Conservation (phyloP, 306 rosid species). For the Geum urbanum region DNA sequence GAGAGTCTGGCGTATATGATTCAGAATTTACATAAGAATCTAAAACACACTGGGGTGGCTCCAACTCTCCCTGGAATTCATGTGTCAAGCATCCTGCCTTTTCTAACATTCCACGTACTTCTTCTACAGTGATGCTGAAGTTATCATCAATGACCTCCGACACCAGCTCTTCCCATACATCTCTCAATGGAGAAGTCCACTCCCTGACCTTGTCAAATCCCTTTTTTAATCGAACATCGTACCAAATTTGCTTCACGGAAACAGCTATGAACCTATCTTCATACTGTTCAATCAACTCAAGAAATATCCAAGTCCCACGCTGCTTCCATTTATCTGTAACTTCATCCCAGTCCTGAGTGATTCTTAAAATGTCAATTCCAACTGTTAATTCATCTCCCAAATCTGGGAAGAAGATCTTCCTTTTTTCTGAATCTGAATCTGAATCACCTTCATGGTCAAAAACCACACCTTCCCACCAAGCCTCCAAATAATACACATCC, state of each 20-base stretch:
- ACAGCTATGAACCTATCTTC: slow-evolving; percentile 40
- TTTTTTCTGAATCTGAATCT: slow-evolving; percentile 23
- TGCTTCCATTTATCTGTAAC: slow-evolving; percentile 46
- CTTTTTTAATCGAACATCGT: slow-evolving; percentile 43
- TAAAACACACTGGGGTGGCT: slow-evolving; percentile 23
- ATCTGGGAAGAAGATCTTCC: slow-evolving; percentile 72
- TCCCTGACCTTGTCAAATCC: slow-evolving; percentile 45
- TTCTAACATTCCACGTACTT: slow-evolving; percentile 28
- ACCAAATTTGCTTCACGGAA: slow-evolving; percentile 84
- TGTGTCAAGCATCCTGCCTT: slow-evolving; percentile 28
- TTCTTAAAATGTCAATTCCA: slow-evolving; percentile 37
- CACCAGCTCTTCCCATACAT: slow-evolving; percentile 55
- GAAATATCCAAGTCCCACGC: slow-evolving; percentile 70
- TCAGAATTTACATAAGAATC: slow-evolving; percentile 9
- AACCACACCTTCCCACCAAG: slow-evolving; percentile 98
- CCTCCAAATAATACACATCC: slow-evolving; percentile 59
- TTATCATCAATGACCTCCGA: slow-evolving; percentile 47
- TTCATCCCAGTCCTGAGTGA: slow-evolving; percentile 77
- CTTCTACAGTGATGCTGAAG: slow-evolving; percentile 31
- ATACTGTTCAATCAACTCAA: slow-evolving; percentile 60
- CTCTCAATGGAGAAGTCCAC: slow-evolving; percentile 56
- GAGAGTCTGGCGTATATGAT: slow-evolving; percentile 18
- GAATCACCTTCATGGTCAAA: slow-evolving; percentile 58
- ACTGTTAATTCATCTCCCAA: slow-evolving; percentile 65
- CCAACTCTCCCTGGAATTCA: slow-evolving; percentile 20